phyloP scores from a whole-genome alignment of 2,329 filamentous ascomycete genomes.

The Stemphylium beticola region DNA sequence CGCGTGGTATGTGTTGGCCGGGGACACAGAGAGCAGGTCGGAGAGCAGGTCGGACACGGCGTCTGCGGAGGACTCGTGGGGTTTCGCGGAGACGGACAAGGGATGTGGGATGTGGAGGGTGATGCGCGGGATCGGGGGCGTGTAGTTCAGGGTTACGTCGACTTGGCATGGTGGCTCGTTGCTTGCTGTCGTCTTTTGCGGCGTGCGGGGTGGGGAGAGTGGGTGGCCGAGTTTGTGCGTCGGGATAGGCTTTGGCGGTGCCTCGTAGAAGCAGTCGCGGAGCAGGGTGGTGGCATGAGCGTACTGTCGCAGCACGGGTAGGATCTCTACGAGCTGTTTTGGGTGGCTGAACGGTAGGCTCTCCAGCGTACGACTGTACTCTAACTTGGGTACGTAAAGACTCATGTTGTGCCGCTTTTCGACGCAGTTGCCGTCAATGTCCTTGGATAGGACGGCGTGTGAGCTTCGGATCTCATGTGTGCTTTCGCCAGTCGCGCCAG shows the following conservation, averaged over 20 bases:
- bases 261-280: conserved; percentile 61
- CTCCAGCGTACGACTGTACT: conserved; percentile 70
- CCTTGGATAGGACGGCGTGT: conserved; percentile 47
- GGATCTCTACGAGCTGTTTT: conserved; percentile 72
- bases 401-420: conserved; percentile 59
- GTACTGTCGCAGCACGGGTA: conserved; percentile 77
- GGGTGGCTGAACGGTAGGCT: conserved; percentile 80
- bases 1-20: conserved; percentile 31
- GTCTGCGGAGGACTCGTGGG: conserved; percentile 8
- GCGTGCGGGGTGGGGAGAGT: conserved; percentile 23
- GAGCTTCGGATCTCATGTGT: conserved; percentile 60
- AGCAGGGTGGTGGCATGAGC: conserved; percentile 72
- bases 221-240: conserved; percentile 13
- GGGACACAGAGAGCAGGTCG: conserved; percentile 23
- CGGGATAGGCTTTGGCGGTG: conserved; percentile 39
- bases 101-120: conserved; percentile 42
- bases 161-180: conserved; percentile 22
- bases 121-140: conserved; percentile 41
- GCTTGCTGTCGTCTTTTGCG: neutral
- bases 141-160: conserved; percentile 42
- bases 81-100: neutral
- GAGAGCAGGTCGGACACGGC: conserved; percentile 14
- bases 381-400: conserved; percentile 73
- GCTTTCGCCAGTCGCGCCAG: conserved; percentile 37
- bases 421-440: conserved; percentile 29